phyloP scores from a whole-genome alignment of 352 stramenopile genomes.

The Phytophthora pseudosyringae region DNA sequence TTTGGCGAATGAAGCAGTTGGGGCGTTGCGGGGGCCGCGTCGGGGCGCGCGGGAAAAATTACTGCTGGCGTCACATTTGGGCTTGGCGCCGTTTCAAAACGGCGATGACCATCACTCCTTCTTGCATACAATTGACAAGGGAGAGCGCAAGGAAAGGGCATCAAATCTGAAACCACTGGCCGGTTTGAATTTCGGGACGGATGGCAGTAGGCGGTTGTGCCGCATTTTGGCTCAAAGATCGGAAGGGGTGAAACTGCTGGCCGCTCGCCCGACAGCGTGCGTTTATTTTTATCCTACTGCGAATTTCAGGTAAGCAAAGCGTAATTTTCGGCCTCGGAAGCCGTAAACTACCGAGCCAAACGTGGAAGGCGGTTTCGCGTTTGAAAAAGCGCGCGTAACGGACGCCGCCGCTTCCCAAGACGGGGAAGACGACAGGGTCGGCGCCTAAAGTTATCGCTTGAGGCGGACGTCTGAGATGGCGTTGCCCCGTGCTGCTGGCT shows the following conservation, averaged over 20 bases:
- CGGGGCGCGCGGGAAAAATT: conserved; percentile 32
- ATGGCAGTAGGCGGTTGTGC: conserved; percentile 1
- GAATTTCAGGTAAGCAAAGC: conserved; percentile 21
- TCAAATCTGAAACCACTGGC: conserved; percentile 37
- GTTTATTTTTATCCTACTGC: conserved; percentile 18
- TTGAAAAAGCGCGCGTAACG: conserved; percentile 47
- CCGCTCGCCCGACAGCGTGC: not conserved
- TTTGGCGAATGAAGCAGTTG: conserved; percentile 87
- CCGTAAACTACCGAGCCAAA: conserved; percentile 25
- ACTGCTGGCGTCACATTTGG: conserved; percentile 40
- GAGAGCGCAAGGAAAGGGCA: not conserved
- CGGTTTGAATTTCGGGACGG: conserved; percentile 22
- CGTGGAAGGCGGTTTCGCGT: conserved; percentile 32
- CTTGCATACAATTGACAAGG: conserved; percentile 23
- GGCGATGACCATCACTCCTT: conserved; percentile 24
- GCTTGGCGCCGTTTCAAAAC: conserved; percentile 34
- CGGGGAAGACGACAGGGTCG: not conserved
- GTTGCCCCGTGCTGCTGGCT: not conserved
- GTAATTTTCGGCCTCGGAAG: conserved; percentile 14
- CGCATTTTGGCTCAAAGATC: not conserved
- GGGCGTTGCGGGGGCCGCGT: conserved; percentile 24
- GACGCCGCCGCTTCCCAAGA: conserved; percentile 31
- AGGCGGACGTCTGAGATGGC: conserved; percentile 4
- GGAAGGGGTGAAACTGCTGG: conserved; percentile 25
- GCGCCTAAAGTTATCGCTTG: conserved; percentile 17